A percentile compares a stretch with the other conserved stretches of the same genome.
Evolutionary conservation across 2,329 filamentous ascomycete species (phyloP).

Genomic region (Zasmidium cellare): DNA sequence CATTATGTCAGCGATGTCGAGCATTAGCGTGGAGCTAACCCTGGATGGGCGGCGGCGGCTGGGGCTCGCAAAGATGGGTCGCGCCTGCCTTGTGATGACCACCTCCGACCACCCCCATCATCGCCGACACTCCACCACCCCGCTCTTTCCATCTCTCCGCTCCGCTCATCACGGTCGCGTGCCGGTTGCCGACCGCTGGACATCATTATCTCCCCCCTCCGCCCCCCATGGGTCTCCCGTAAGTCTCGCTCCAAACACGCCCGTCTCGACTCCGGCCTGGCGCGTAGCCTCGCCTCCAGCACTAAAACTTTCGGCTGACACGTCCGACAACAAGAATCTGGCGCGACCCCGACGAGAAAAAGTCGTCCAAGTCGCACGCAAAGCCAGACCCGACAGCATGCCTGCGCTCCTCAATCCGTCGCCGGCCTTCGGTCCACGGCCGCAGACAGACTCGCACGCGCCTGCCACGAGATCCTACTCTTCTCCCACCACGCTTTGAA

Average conservation of each 20-base stretch:
- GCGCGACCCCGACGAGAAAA: slow-evolving; percentile 52
- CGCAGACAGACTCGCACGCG: slow-evolving; percentile 26
- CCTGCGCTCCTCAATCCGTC: slow-evolving; percentile 59
- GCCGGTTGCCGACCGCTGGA: slow-evolving; percentile 20
- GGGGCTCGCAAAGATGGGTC: background rate
- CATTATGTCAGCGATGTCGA: slow-evolving; percentile 44
- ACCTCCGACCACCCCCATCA: background rate
- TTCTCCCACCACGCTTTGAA: slow-evolving; percentile 26
- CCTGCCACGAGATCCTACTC: slow-evolving; percentile 28
- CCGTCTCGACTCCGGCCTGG: background rate
- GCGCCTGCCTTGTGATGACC: background rate
- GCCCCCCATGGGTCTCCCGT: slow-evolving; percentile 51
- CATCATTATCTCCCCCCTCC: slow-evolving; percentile 7
- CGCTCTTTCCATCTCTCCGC: slow-evolving; percentile 13
- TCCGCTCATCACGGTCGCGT: slow-evolving; percentile 25
- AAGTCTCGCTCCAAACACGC: slow-evolving; percentile 31
- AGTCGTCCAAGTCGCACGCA: slow-evolving; percentile 41
- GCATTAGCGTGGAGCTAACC: background rate
- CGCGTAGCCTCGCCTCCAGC: slow-evolving; percentile 11
- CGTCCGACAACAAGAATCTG: slow-evolving; percentile 42
- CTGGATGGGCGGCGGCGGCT: background rate
- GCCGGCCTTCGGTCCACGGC: slow-evolving; percentile 37
- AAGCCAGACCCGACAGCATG: slow-evolving; percentile 51
- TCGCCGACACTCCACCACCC: background rate
- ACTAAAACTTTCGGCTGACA: slow-evolving; percentile 11